A percentile compares a stretch with the other conserved stretches of the same genome.
These are phyloP conservation scores for Chamaecrista fasciculata DNA, from an alignment of 306 rosid species.

Conservation along the genomic window DNA sequence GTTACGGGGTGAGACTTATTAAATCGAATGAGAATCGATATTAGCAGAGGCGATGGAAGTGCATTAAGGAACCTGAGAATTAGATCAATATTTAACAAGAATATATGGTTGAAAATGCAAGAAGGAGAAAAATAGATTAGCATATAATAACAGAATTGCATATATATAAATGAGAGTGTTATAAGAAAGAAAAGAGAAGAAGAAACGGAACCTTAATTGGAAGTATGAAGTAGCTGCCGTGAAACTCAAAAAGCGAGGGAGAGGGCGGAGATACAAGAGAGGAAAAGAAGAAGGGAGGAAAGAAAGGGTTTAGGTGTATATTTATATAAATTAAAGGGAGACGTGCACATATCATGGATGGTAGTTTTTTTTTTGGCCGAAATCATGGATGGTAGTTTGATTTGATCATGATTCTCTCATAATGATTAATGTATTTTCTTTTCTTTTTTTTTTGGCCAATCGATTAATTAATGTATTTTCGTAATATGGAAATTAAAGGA, in stretches of 20 bases:
- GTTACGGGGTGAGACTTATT: background rate
- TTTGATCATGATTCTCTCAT: background rate
- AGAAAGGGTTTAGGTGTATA: slow-evolving; percentile 6
- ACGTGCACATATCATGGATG: slow-evolving; percentile 2
- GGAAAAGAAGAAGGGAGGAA: background rate
- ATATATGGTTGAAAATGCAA: background rate
- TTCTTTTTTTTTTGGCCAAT: no score
- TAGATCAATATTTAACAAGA: background rate
- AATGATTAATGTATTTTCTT: background rate
- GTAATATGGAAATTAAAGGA: no score
- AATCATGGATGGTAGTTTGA: background rate
- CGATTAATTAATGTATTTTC: no score
- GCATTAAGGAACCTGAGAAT: background rate
- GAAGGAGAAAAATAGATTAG: background rate
- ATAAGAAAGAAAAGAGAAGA: background rate
- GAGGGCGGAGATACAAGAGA: background rate
- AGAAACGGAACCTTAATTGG: background rate
- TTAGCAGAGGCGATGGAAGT: background rate
- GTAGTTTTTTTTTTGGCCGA: no score
- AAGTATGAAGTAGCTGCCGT: background rate
- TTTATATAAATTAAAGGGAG: background rate
- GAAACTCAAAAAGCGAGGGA: background rate
- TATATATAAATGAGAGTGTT: background rate
- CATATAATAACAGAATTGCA: background rate
- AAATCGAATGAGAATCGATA: background rate